Evolutionary conservation across 345 rosid genomes (phyloP), one percentile per base, ranked within the genome.

Genomic region (Erodium maritimum): DNA sequence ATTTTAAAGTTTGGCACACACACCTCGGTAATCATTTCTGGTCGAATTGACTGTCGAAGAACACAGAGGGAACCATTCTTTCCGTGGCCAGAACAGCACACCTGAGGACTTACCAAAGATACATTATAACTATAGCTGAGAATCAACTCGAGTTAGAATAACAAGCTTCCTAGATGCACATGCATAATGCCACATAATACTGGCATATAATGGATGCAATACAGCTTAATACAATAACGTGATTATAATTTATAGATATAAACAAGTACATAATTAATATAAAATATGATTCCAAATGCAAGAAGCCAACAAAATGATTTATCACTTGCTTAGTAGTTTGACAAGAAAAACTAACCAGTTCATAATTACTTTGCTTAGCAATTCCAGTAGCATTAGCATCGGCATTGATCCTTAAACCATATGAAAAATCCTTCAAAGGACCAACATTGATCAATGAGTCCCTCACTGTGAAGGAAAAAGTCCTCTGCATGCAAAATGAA

Each of bases 21-120:
- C 46, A 85, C 99, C 96, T 93, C 99, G 52, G 99, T 89, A 54
- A 93, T 93, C 84, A 80, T 73, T 72, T 93, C 99, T 2, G 99
- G 99, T 71, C 99, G 85, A 82, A 93, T 71, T 37, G 99, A 93
- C 76, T 89, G 99, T 72, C 84, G 84, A 71, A 89, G 96, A 67
- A 93, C 86, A 75, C 78, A 85, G 45, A 93, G 69, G 60, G 91
- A 56, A 29, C 99, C 99, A 68, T 89, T 93, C 71, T 93, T 93
- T 55, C 99, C 99, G 77, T 93, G 96, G 74, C 99, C 99, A 66
- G 99, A 93, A 73, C 99, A 93, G 84, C 95, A 93, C 12, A 93
- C 95, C 99, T 93, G 75, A 68, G 69, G 37, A 45, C 63, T 18
- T 24, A 55, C 57, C 61, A 55, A 10, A 58, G 23, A 55, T 37